These are phyloP conservation scores for Neurospora tetraspora DNA, from an alignment of 495 filamentous ascomycete species.

Conservation along the genomic window DNA sequence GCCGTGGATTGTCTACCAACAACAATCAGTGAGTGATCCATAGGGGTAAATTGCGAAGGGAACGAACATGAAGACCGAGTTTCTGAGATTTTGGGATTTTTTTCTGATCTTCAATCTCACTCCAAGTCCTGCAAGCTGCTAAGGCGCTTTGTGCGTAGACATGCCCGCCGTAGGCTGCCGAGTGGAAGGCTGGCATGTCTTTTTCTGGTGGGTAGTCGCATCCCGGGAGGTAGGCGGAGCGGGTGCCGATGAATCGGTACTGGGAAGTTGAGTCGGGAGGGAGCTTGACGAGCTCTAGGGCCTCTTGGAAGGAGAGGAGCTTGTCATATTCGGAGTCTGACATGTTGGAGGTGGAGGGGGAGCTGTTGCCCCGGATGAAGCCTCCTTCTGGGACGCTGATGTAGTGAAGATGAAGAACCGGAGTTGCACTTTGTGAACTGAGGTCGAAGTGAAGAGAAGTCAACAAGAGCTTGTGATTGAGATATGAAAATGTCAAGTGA, in stretches of 20 bases:
- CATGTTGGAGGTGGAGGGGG: no score
- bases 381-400: not conserved
- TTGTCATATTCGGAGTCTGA: conserved; percentile 6
- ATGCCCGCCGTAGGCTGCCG: conserved; percentile 50
- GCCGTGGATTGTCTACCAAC: conserved; percentile 59
- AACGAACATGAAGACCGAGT: conserved; percentile 51
- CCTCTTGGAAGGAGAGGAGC: conserved; percentile 30
- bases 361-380: not conserved
- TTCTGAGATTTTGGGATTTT: conserved; percentile 8
- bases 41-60: no score
- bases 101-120: conserved; percentile 26
- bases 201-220: conserved; percentile 13
- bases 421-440: not conserved
- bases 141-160: conserved; percentile 57
- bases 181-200: conserved; percentile 5
- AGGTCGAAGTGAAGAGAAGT: not conserved
- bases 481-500: not conserved
- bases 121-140: conserved; percentile 44
- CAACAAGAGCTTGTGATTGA: not conserved
- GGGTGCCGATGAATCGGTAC: conserved; percentile 29
- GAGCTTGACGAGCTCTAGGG: conserved; percentile 24
- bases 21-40: no score
- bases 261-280: conserved; percentile 11
- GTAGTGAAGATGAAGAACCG: not conserved
- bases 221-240: conserved; percentile 25